Evolutionary conservation across 2,329 filamentous ascomycete genomes (phyloP).

Genomic region (Aspergillus fischeri): DNA sequence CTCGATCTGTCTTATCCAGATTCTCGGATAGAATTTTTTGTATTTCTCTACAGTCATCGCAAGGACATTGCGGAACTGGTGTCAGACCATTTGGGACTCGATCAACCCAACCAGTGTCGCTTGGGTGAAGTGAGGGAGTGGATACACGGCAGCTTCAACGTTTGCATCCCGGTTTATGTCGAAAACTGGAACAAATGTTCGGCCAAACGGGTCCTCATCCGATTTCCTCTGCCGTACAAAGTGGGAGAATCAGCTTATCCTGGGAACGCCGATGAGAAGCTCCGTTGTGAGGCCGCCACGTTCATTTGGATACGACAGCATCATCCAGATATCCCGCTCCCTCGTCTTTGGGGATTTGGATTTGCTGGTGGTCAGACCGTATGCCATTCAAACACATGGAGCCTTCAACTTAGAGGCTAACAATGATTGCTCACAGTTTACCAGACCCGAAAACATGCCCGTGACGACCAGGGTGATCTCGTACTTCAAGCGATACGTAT

Average conservation of each 20-base stretch:
- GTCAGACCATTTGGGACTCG: conserved; percentile 10
- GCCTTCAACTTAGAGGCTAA: background rate
- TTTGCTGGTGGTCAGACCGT: conserved; percentile 27
- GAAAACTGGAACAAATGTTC: background rate
- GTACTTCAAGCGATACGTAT: conserved; percentile 17
- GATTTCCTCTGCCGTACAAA: conserved; percentile 26
- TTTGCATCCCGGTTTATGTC: conserved; percentile 2
- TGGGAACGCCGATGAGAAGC: conserved; percentile 43
- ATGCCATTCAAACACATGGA: conserved; percentile 1
- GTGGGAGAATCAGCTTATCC: conserved; percentile 35
- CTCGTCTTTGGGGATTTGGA: conserved; percentile 32
- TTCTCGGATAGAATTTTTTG: conserved; percentile 9
- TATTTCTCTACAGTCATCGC: conserved; percentile 8
- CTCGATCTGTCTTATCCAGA: conserved; percentile 9
- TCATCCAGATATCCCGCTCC: conserved; percentile 35
- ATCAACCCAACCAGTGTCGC: conserved; percentile 1
- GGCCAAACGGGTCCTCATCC: conserved; percentile 20
- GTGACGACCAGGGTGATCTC: conserved; percentile 17
- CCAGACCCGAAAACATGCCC: conserved; percentile 10
- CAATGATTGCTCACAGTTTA: conserved; percentile 8
- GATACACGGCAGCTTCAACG: background rate
- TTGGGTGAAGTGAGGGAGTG: background rate
- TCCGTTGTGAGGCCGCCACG: conserved; percentile 38
- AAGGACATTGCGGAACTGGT: conserved; percentile 7
- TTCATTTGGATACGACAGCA: conserved; percentile 39